A percentile compares a stretch with the other conserved stretches of the same genome.
Conservation (phyloP, 2,329 filamentous ascomycete species). For the Botrytis elliptica region DNA sequence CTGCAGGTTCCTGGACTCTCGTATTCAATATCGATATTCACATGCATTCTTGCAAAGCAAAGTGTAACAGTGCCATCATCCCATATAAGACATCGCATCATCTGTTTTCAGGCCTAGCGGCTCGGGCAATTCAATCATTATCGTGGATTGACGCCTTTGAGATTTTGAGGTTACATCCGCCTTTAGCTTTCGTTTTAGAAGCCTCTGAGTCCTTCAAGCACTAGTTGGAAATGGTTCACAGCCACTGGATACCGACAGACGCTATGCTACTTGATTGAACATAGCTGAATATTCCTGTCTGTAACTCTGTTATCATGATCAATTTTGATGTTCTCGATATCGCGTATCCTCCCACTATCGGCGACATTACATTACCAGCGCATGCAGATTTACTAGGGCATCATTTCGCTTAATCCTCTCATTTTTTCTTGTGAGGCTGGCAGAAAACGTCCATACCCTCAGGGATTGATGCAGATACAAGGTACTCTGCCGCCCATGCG, state of each 20-base stretch:
- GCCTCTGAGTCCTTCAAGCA: not conserved
- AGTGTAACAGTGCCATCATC: slow-evolving; percentile 10
- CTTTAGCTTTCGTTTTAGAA: not conserved
- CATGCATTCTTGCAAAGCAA: not conserved
- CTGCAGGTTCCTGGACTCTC: slow-evolving; percentile 4
- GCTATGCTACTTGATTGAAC: not conserved
- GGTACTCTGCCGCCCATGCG: slow-evolving; percentile 3
- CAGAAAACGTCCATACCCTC: not conserved
- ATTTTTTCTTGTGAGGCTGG: not conserved
- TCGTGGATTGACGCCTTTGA: slow-evolving; percentile 8
- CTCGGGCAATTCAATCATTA: slow-evolving; percentile 15
- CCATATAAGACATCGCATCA: slow-evolving; percentile 1
- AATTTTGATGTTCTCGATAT: slow-evolving; percentile 9
- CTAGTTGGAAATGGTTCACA: not conserved
- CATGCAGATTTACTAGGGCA: slow-evolving; percentile 6
- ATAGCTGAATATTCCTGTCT: not conserved
- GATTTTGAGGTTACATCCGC: slow-evolving; percentile 12
- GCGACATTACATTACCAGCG: not conserved
- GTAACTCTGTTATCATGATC: not conserved
- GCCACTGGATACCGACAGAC: slow-evolving; percentile 1
- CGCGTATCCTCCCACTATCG: not conserved
- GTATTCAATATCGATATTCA: slow-evolving; percentile 9
- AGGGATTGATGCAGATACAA: slow-evolving; percentile 6
- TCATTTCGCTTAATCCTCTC: not conserved
- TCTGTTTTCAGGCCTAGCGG: not conserved